Evolutionary conservation across 2,329 filamentous ascomycete genomes (phyloP), one percentile per base, ranked within the genome.

Genomic region (Zasmidium citrigriseum): DNA sequence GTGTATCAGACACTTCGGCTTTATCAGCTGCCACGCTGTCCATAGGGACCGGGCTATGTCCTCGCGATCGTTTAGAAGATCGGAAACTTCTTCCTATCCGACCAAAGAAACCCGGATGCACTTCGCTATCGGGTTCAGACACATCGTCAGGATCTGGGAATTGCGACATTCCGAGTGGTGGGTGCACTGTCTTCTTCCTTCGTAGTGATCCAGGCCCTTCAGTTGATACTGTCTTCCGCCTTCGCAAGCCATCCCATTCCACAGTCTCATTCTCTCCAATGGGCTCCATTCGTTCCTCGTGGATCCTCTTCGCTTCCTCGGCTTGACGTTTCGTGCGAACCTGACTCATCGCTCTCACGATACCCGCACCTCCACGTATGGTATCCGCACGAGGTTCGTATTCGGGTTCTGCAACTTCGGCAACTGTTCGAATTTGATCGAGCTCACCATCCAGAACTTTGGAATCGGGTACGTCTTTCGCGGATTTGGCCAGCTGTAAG

Each of bases 321-420:
- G 86, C 81, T 72, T 98, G 91, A 80, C 89, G 89, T 71, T 88
- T 89, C 61, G 89, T 84, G 60, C 95, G 84, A 0, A 88, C 83
- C 11, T 82, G 82, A 0, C 92, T 97, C 51, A 99, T 82, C 14
- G 90, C 86, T 62, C 95, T 86, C 54, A 99, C 83, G 59, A 99
- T 91, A 48, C 92, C 91, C 5, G 91, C 93, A 16, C 93, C 82
- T 60, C 93, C 95, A 65, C 95, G 90, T 69, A 99, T 96, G 10
- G 95, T 92, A 74, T 99, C 95, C 14, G 95, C 95, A 72, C 96
- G 96, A 54, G 95, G 95, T 69, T 99, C 95, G 14, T 89, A 89
- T 75, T 99, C 95, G n/a, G 93, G 89, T 72, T 98, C 92, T 72
- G 96, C 91, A 70, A 96, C 91, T 69, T 97, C 91, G 48, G 91